phyloP scores from a whole-genome alignment of 352 stramenopile genomes.

The Thalassiosira livingstoniorum region DNA sequence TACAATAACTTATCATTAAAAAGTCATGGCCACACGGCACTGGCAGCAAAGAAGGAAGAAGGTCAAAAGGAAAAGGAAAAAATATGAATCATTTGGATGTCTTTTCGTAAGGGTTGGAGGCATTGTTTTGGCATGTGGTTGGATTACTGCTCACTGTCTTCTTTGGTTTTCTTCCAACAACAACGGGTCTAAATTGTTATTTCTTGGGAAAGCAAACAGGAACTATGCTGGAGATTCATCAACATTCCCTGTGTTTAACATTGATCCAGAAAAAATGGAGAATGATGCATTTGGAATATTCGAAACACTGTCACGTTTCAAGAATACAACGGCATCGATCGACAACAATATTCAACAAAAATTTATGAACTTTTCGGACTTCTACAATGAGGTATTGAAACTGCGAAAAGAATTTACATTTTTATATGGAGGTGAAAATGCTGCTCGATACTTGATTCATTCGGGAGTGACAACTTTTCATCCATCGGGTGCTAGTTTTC shows the following conservation, averaged over 20 bases:
- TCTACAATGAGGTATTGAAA: slow-evolving; percentile 17
- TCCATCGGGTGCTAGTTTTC: background rate
- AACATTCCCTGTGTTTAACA: slow-evolving; percentile 11
- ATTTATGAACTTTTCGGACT: slow-evolving; percentile 1
- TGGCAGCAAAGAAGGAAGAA: too few species aligned
- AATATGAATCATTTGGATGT: too few species aligned
- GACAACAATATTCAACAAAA: background rate
- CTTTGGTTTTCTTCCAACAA: too few species aligned
- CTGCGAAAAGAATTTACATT: slow-evolving; percentile 47
- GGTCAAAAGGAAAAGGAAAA: too few species aligned
- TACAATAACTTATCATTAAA: too few species aligned
- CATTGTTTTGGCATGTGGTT: too few species aligned
- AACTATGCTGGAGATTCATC: background rate
- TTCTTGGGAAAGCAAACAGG: too few species aligned
- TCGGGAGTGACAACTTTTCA: slow-evolving; percentile 26
- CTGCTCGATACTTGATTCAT: slow-evolving; percentile 44
- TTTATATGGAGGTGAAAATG: slow-evolving; percentile 71
- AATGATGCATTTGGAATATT: slow-evolving; percentile 30
- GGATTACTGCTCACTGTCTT: too few species aligned
- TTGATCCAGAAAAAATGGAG: background rate
- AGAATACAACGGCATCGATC: background rate
- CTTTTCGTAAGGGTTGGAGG: too few species aligned
- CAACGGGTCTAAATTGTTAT: too few species aligned
- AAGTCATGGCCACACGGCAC: too few species aligned
- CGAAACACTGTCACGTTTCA: background rate